Base-by-base conservation (phyloP, 1,284 basidiomycete species). In the Ustilago loliicola region DNA sequence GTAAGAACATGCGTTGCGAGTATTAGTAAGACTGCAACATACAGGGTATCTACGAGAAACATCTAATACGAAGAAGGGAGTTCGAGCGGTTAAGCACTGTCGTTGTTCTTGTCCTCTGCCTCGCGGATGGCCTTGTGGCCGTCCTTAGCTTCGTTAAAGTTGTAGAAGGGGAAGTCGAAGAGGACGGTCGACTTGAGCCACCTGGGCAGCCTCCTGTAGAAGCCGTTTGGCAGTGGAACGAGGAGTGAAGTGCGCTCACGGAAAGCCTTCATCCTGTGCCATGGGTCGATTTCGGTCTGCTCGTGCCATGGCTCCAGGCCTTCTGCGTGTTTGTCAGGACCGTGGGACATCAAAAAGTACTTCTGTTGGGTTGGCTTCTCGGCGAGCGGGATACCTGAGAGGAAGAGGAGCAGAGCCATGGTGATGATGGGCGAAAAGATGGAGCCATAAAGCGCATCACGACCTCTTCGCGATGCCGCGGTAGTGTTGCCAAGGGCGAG, bases 311-410 rank as follows among this genome's bases (percentile, higher is more conserved):
- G 80, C 29, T 80, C 63, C 21, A 76, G 42, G 3, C 32, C 59
- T 21, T 61, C 54, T 2, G 66, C 36, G 25, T 68, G 79, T 52
- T 79, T 83, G 34, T 79, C 66, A 13, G 73, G 70, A 3, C 71
- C 81, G 45, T 80, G 83, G 21, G 89, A 89, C 83, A 91, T 88
- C 56, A 92, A 87, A 85, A 90, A 92, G 82, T 90, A 92, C 76
- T 89, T 90, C 80, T 90, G 89, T 5, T 91, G 91, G 23, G 90
- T 89, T 0, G 92, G 91, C 84, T 92, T 93, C 83, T 93, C 92
- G 1, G 91, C 91, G 0, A 91, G 91, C 0, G 92, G 92, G 19
- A 93, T 83, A 2, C 92, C 92, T 3, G 91, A 92, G 2, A 88
- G 21, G 93, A 87, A 42, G 90, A 71, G 61, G 53, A 64, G 59